A percentile compares a stretch with the other conserved stretches of the same genome.
Conservation (phyloP, 208 protist genomes). For the Crithidia acanthocephali region DNA sequence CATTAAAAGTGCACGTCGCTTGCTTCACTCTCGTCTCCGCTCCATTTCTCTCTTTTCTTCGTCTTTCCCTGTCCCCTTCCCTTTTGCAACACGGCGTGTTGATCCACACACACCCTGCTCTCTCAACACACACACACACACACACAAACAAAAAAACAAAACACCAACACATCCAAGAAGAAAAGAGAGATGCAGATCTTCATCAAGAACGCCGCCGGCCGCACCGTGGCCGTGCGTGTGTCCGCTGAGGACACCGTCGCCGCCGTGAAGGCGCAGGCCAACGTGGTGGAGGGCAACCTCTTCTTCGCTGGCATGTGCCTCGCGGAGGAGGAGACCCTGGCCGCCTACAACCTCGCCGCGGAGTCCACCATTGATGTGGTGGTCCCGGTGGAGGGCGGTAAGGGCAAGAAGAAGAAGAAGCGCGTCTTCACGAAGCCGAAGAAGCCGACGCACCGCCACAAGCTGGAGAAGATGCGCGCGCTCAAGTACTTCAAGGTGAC, state of each 20-base stretch:
- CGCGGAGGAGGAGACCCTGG: constrained; percentile 72
- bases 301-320: constrained; percentile 92
- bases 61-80: neutral
- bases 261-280: constrained; percentile 77
- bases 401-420: constrained; percentile 99
- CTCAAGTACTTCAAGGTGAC: constrained; percentile 99
- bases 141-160: constrained; percentile 3
- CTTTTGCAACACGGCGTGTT: neutral
- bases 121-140: constrained; percentile 1
- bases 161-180: no score
- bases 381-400: constrained; percentile 90
- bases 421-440: constrained; percentile 99
- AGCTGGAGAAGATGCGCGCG: constrained; percentile 99
- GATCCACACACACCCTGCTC: neutral
- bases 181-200: constrained; percentile 93
- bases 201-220: constrained; percentile 91
- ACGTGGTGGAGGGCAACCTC: constrained; percentile 74
- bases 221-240: constrained; percentile 90
- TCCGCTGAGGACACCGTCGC: constrained; percentile 88
- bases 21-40: no score
- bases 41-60: neutral
- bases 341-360: constrained; percentile 70
- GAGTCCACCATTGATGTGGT: constrained; percentile 92
- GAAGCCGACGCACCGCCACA: constrained; percentile 98
- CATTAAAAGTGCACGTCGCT: no score